These are phyloP conservation scores for Coelastrella sp. DNA, from an alignment of 139 green algal species.

Conservation along the genomic window DNA sequence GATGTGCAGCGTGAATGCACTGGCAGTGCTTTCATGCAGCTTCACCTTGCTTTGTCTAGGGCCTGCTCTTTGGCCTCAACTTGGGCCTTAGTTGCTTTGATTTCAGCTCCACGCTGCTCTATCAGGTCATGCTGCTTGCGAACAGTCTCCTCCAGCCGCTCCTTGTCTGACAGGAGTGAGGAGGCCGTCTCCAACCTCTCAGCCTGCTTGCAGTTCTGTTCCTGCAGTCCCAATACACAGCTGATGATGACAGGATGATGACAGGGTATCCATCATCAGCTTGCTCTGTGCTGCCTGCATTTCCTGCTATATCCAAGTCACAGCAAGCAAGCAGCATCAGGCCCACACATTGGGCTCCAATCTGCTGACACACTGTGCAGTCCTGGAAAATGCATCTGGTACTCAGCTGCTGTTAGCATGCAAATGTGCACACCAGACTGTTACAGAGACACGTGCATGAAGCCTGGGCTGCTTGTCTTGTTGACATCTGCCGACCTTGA, in stretches of 20 bases:
- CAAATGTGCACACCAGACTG: not conserved
- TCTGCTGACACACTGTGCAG: no score
- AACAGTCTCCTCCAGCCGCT: conserved; percentile 61
- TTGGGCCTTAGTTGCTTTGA: conserved; percentile 56
- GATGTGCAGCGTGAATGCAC: not conserved
- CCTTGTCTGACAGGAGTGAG: conserved; percentile 61
- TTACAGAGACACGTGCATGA: no score
- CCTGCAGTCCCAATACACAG: not conserved
- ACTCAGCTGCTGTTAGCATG: not conserved
- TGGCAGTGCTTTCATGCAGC: not conserved
- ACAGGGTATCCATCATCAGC: not conserved
- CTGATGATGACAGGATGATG: no score
- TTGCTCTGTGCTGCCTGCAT: not conserved
- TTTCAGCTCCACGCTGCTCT: conserved; percentile 67
- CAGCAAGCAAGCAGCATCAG: not conserved
- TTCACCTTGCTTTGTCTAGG: conserved; percentile 59
- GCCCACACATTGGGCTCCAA: not conserved
- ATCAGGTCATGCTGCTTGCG: conserved; percentile 60
- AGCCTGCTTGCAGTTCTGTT: conserved; percentile 33
- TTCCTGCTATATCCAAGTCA: not conserved
- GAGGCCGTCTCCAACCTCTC: conserved; percentile 57
- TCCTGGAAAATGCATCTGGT: not conserved
- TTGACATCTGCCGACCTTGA: conserved; percentile 47
- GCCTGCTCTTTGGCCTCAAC: conserved; percentile 60
- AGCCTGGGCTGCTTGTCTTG: not conserved